Conservation (phyloP, 2,329 filamentous ascomycete genomes). For the Venturia aucupariae region DNA sequence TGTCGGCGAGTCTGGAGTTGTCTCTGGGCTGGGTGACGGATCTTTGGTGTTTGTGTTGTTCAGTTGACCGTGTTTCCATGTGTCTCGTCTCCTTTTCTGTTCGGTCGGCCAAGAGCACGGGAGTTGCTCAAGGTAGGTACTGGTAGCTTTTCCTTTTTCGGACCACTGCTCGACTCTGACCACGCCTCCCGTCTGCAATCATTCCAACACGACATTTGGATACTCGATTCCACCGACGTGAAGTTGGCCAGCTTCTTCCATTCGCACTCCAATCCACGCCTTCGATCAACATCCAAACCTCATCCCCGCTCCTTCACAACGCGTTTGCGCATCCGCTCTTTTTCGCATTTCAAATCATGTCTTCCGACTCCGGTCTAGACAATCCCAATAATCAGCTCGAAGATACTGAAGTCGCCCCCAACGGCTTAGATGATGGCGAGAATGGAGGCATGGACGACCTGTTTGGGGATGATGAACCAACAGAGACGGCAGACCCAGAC, state of each 20-base stretch:
- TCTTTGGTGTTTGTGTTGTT: conserved; percentile 4
- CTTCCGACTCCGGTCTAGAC: background rate
- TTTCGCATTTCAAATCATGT: background rate
- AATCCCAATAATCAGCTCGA: background rate
- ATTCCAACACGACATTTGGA: background rate
- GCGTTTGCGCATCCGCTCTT: background rate
- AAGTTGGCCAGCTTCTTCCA: background rate
- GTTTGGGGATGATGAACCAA: conserved; percentile 33
- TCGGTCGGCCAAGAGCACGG: conserved; percentile 1
- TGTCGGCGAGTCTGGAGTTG: background rate
- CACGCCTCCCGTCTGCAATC: background rate
- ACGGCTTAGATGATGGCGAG: background rate
- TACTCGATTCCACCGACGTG: background rate
- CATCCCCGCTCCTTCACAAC: conserved; percentile 1
- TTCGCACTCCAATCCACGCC: background rate
- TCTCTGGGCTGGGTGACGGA: background rate
- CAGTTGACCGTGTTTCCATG: background rate
- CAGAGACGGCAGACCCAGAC: conserved; percentile 30
- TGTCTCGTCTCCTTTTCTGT: background rate
- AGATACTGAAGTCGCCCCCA: background rate
- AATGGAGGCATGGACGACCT: conserved; percentile 33
- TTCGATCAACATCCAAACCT: background rate
- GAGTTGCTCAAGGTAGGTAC: background rate
- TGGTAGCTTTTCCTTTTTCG: background rate
- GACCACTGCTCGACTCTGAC: background rate